Conservation (phyloP, 176 grass and related monocot species). For the Guadua angustifolia region DNA sequence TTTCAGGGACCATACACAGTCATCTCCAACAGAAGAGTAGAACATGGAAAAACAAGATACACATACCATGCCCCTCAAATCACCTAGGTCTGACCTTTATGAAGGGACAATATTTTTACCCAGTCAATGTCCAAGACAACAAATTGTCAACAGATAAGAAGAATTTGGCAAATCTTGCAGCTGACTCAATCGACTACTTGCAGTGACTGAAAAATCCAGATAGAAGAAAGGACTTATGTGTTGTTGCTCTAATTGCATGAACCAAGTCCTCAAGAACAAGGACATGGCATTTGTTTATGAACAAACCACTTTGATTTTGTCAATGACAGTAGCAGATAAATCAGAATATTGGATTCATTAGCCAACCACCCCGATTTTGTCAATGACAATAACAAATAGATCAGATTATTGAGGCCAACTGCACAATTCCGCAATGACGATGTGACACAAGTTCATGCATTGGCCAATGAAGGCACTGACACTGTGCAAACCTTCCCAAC, state of each 20-base stretch:
- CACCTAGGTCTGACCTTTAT: neutral
- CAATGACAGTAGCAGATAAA: neutral
- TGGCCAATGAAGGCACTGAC: conserved; percentile 2
- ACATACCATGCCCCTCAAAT: neutral
- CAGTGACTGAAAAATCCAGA: neutral
- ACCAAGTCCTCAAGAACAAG: neutral
- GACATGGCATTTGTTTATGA: conserved; percentile 10
- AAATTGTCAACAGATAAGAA: neutral
- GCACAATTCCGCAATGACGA: neutral
- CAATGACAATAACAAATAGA: neutral
- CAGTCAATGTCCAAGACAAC: neutral
- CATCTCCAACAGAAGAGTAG: neutral
- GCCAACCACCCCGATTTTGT: neutral
- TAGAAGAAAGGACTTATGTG: neutral
- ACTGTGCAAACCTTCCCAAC: neutral
- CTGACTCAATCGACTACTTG: neutral
- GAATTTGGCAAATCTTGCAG: conserved; percentile 3
- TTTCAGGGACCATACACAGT: neutral
- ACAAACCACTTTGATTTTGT: conserved; percentile 24
- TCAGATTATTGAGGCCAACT: neutral
- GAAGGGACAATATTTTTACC: neutral
- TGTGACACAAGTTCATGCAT: neutral
- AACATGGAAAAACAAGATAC: neutral
- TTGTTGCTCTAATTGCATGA: conserved; percentile 14
- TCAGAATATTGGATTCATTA: neutral